Conservation (phyloP, 2,329 filamentous ascomycete genomes). For the Nectriaceae sp. region DNA sequence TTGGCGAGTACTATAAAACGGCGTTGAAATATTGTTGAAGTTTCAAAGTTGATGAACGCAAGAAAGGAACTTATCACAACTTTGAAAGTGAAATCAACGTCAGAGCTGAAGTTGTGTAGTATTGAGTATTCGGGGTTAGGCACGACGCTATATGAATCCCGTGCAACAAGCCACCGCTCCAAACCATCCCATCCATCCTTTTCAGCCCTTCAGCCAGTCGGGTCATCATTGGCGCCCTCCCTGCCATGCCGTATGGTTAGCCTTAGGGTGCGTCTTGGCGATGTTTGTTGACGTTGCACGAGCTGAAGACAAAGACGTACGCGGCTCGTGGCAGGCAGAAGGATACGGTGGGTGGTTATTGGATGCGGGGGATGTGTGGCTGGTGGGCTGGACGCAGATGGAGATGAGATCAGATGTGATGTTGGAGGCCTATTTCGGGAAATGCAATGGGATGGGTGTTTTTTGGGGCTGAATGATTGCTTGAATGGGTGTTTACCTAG, state of each 20-base stretch:
- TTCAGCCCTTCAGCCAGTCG: no score
- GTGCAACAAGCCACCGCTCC: not conserved
- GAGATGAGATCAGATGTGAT: not conserved
- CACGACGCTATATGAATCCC: not conserved
- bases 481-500: no score
- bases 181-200: not conserved
- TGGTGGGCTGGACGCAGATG: not conserved
- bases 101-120: not conserved
- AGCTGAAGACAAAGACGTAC: no score
- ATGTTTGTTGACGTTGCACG: no score
- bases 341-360: slow-evolving; percentile 29
- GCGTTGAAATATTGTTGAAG: slow-evolving; percentile 3
- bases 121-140: not conserved
- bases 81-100: no score
- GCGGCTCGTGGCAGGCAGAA: slow-evolving; percentile 30
- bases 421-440: not conserved
- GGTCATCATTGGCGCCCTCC: no score
- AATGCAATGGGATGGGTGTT: no score
- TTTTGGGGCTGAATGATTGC: no score
- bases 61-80: not conserved
- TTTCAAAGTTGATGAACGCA: not conserved
- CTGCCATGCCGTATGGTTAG: no score
- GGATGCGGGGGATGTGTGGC: slow-evolving; percentile 14
- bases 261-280: not conserved
- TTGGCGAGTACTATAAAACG: not conserved